These are phyloP conservation scores for Pinus albicaulis DNA, from an alignment of 75 land plant species.

Conservation along the genomic window DNA sequence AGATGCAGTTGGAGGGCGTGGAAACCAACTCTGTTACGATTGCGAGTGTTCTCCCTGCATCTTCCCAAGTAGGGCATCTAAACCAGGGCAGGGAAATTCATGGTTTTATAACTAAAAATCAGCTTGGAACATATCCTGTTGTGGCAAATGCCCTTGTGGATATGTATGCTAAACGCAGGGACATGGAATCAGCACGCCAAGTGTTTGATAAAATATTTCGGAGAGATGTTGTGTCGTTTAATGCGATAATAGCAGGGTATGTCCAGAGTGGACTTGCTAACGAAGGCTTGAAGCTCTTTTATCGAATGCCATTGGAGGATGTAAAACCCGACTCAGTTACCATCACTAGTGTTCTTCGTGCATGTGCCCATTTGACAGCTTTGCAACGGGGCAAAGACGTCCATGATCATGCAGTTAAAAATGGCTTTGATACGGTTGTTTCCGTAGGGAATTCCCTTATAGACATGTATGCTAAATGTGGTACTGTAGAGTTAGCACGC, in stretches of 20 bases:
- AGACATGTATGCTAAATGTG: conserved; percentile 27
- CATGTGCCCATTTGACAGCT: conserved; percentile 40
- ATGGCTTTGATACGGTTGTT: background rate
- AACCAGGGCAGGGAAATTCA: conserved; percentile 25
- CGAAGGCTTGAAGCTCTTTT: conserved; percentile 35
- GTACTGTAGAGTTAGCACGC: conserved; percentile 22
- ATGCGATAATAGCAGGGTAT: conserved; percentile 62
- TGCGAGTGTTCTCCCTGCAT: conserved; percentile 5
- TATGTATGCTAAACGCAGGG: too few relatives aligned
- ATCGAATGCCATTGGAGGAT: conserved; percentile 35
- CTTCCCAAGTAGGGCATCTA: conserved; percentile 10
- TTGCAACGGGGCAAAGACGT: conserved; percentile 26
- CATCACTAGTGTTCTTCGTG: conserved; percentile 39
- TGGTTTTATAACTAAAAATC: too few relatives aligned
- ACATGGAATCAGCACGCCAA: background rate
- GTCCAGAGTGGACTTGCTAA: conserved; percentile 26
- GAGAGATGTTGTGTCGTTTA: conserved; percentile 56
- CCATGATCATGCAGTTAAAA: background rate
- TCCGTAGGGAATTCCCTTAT: conserved; percentile 27
- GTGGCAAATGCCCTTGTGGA: too few relatives aligned
- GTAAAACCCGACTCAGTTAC: conserved; percentile 47
- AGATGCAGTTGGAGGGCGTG: conserved; percentile 42
- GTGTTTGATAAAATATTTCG: conserved; percentile 36
- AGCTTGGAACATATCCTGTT: too few relatives aligned
- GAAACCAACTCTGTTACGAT: conserved; percentile 45